Evolutionary conservation across 2,329 filamentous ascomycete genomes (phyloP).

Genomic region (Ophiostoma perfectum): DNA sequence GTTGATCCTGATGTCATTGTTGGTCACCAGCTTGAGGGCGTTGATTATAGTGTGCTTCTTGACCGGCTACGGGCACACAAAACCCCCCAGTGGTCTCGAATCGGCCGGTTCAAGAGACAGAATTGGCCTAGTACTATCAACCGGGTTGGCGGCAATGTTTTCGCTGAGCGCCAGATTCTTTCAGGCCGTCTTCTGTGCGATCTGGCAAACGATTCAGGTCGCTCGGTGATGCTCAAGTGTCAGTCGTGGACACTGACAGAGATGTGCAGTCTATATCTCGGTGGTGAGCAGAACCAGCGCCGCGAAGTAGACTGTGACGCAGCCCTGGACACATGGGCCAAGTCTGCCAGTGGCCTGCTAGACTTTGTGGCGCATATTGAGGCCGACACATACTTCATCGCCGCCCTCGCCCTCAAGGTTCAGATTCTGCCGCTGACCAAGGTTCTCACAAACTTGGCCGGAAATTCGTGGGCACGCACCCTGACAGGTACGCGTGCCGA

Average conservation of each 20-base stretch:
- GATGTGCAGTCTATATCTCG: slow-evolving; percentile 89
- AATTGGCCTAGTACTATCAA: slow-evolving; percentile 85
- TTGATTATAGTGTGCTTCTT: slow-evolving; percentile 87
- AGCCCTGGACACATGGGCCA: slow-evolving; percentile 80
- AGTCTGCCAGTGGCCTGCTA: slow-evolving; percentile 76
- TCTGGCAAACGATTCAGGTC: slow-evolving; percentile 91
- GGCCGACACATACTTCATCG: slow-evolving; percentile 91
- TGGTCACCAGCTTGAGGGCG: slow-evolving; percentile 93
- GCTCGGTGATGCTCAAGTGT: slow-evolving; percentile 94
- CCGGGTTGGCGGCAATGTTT: slow-evolving; percentile 82
- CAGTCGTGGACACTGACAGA: slow-evolving; percentile 97
- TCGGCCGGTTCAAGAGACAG: slow-evolving; percentile 75
- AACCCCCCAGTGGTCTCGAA: slow-evolving; percentile 88
- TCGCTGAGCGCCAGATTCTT: slow-evolving; percentile 84
- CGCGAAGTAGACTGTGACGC: slow-evolving; percentile 84
- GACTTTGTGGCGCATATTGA: slow-evolving; percentile 93
- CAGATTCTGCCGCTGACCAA: slow-evolving; percentile 93
- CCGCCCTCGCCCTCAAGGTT: slow-evolving; percentile 78
- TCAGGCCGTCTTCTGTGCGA: slow-evolving; percentile 88
- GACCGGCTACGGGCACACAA: slow-evolving; percentile 85
- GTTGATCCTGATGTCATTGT: slow-evolving; percentile 91
- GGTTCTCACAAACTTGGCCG: slow-evolving; percentile 90
- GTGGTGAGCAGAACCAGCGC: slow-evolving; percentile 48
- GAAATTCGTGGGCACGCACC: slow-evolving; percentile 96
- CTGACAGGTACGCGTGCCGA: slow-evolving; percentile 93